These are phyloP conservation scores for Hura crepitans DNA, from an alignment of 441 rosid species.

Conservation along the genomic window DNA sequence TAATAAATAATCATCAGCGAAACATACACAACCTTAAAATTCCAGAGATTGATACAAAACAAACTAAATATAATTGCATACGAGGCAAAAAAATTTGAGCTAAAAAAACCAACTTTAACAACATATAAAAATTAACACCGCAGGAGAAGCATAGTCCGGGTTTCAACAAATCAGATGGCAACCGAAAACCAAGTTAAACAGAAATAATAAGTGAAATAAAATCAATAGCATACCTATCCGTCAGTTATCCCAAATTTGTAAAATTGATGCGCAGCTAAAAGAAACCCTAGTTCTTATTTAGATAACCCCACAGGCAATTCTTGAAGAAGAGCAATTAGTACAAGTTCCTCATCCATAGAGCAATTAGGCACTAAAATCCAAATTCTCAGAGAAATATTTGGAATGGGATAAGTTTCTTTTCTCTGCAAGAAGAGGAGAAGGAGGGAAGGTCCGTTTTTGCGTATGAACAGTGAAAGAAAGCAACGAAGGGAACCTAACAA, in stretches of 20 bases:
- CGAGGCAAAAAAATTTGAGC: neutral
- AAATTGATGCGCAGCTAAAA: neutral
- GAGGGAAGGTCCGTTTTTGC: neutral
- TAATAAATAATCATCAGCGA: neutral
- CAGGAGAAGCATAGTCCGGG: neutral
- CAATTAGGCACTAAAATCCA: neutral
- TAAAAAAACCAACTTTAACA: neutral
- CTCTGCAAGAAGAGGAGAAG: neutral
- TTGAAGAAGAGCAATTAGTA: neutral
- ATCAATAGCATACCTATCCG: neutral
- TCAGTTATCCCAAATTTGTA: neutral
- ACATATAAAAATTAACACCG: neutral
- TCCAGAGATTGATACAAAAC: neutral
- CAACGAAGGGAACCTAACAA: slow-evolving; percentile 13
- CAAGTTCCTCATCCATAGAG: neutral
- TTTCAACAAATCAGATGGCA: neutral
- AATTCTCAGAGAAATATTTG: neutral
- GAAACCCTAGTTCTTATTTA: slow-evolving; percentile 3
- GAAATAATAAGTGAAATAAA: neutral
- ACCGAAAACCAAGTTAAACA: neutral
- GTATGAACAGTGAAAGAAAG: slow-evolving; percentile 11
- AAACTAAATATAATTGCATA: neutral
- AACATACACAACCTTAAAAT: neutral
- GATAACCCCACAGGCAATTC: neutral
- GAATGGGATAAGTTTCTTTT: neutral